Evolutionary conservation across 202 grass and related monocot genomes (phyloP), one percentile per base, ranked within the genome.

Genomic region (Digitaria exilis): DNA sequence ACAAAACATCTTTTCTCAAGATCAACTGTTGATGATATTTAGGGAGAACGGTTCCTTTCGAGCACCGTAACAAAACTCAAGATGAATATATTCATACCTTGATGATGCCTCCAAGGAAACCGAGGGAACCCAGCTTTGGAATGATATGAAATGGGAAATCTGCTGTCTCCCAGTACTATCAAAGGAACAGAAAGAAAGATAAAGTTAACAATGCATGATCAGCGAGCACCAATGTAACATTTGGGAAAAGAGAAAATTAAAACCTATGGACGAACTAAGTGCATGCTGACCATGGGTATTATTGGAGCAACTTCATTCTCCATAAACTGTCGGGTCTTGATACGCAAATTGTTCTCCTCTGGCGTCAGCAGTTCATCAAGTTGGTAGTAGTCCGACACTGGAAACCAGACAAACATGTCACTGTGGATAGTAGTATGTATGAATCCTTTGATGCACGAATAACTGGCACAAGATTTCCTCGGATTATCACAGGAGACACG

Each of bases 241-340:
- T 41, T 14, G 19, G 5, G 9, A 41, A 13, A 22, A 41, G 1
- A 4, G 0, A 1, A 65, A 39, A 66, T 37, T 12, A 6, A 11
- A 67, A 34, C 1, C 28, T 9, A 25, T 3, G 2, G 6, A 17
- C 18, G 1, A 0, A 25, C 6, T 68, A 54, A 14, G 14, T 21
- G 1, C 5, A 30, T 21, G 9, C 49, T 21, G 7, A 80, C 64
- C 65, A 57, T 68, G 64, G 48, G n/a, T 80, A 80, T 39, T 75
- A 90, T 87, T 17, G 92, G 88, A 39, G 92, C 92, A 64, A 88
- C 72, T 94, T 94, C 88, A 28, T 84, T 89, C 66, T 91, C 86
- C 92, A 94, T 91, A 69, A 91, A 68, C 57, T 72, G 71, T 73
- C 72, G 86, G 16, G 91, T 68, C 58, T 75, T 94, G 48, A 65